Conservation (phyloP, 352 stramenopile species). For the Phytophthora cactorum region DNA sequence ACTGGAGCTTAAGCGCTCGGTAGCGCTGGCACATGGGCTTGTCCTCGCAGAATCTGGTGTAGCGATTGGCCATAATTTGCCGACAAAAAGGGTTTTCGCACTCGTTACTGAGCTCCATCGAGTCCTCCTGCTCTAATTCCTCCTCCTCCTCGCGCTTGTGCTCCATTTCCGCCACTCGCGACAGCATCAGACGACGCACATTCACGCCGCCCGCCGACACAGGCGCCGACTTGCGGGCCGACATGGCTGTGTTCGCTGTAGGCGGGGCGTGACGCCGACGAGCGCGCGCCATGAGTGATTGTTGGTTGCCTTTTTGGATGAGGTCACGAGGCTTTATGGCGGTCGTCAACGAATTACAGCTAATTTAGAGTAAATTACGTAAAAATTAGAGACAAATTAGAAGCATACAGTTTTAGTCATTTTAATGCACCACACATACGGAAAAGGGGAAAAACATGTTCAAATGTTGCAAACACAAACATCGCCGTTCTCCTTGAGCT, state of each 20-base stretch:
- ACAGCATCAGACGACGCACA: constrained; percentile 20
- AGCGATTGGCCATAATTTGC: constrained; percentile 44
- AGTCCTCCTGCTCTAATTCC: constrained; percentile 6
- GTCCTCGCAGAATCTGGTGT: constrained; percentile 53
- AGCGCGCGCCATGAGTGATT: constrained; percentile 21
- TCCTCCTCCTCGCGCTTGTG: constrained; percentile 9
- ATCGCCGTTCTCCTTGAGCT: background rate
- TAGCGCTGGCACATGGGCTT: constrained; percentile 61
- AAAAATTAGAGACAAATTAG: background rate
- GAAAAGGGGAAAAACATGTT: constrained; percentile 22
- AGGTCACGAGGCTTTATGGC: too few species aligned
- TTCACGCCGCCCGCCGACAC: constrained; percentile 26
- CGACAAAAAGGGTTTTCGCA: constrained; percentile 68
- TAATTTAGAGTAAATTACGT: constrained; percentile 14
- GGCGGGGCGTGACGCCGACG: background rate
- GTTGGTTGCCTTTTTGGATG: constrained; percentile 6
- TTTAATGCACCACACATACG: background rate
- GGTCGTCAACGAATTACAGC: constrained; percentile 2
- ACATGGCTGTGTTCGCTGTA: constrained; percentile 6
- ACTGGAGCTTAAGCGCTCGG: constrained; percentile 59
- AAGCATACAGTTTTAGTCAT: background rate
- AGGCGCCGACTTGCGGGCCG: constrained; percentile 37
- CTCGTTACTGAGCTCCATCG: constrained; percentile 12
- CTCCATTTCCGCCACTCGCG: background rate
- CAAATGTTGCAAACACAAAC: constrained; percentile 22